Evolutionary conservation across 2,329 filamentous ascomycete species (phyloP).

Genomic region (Aspergillus terreus): DNA sequence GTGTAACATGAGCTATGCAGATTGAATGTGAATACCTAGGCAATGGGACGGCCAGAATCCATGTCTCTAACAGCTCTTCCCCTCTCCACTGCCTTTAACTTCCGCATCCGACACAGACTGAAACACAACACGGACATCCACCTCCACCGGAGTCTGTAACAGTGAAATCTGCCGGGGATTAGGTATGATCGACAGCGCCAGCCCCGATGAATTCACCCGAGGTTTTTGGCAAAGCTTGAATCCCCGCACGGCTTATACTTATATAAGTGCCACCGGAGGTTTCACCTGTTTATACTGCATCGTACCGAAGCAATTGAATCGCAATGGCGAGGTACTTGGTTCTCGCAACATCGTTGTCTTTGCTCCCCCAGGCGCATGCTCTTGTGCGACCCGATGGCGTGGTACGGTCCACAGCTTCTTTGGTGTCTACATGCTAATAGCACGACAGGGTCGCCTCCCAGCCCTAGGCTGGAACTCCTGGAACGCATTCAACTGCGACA

Average conservation of each 20-base stretch:
- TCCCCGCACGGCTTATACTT: no score
- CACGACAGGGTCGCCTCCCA: slow-evolving; percentile 23
- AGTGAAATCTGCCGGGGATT: not conserved
- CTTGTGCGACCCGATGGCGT: slow-evolving; percentile 25
- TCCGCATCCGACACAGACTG: not conserved
- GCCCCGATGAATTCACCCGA: no score
- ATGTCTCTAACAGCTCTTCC: not conserved
- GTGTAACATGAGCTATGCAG: not conserved
- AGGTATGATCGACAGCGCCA: not conserved
- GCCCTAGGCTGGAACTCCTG: slow-evolving; percentile 45
- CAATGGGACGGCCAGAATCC: not conserved
- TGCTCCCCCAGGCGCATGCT: slow-evolving; percentile 12
- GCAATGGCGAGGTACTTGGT: not conserved
- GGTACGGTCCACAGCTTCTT: slow-evolving; percentile 14
- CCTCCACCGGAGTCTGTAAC: not conserved
- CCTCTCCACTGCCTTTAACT: not conserved
- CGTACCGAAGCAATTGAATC: not conserved
- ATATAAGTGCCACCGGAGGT: no score
- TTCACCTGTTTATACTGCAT: no score
- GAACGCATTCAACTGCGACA: slow-evolving; percentile 48
- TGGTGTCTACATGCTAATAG: not conserved
- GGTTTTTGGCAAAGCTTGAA: no score
- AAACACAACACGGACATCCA: not conserved
- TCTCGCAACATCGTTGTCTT: not conserved
- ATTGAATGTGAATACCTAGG: not conserved